These are phyloP conservation scores for Scutellaria galericulata DNA, from an alignment of 257 asterid species.

Conservation along the genomic window DNA sequence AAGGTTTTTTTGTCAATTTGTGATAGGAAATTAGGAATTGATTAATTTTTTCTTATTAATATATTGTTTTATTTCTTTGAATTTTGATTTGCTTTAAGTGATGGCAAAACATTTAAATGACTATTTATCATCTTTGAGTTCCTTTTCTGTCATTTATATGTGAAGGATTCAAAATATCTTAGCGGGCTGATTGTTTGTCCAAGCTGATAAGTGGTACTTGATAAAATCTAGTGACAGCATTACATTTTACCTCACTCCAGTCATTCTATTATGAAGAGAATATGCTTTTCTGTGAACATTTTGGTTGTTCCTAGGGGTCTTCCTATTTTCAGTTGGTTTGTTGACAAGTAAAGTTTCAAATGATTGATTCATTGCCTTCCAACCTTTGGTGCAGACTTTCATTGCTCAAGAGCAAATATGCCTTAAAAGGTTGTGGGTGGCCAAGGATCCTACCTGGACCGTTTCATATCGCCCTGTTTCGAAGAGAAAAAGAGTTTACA, in stretches of 20 bases:
- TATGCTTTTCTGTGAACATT: slow-evolving; percentile 17
- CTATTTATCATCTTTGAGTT: not conserved
- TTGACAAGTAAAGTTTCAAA: slow-evolving; percentile 6
- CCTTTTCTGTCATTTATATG: not conserved
- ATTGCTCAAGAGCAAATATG: slow-evolving; percentile 94
- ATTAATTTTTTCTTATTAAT: not conserved
- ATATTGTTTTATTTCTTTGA: not conserved
- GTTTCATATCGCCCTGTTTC: slow-evolving; percentile 61
- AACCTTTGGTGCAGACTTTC: slow-evolving; percentile 67
- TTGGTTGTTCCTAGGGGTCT: not conserved
- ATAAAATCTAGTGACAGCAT: slow-evolving; percentile 15
- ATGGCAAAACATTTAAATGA: slow-evolving; percentile 12
- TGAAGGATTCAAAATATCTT: slow-evolving; percentile 1
- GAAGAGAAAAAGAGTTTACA: slow-evolving; percentile 61
- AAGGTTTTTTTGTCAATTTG: slow-evolving; percentile 19
- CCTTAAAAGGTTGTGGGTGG: slow-evolving; percentile 76
- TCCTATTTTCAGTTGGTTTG: slow-evolving; percentile 29
- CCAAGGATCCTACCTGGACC: slow-evolving; percentile 66
- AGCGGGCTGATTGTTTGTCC: slow-evolving; percentile 8
- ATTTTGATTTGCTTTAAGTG: slow-evolving; percentile 15
- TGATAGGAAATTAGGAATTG: not conserved
- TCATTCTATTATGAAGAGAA: slow-evolving; percentile 3
- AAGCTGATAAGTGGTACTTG: slow-evolving; percentile 1
- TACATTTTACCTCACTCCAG: slow-evolving; percentile 23
- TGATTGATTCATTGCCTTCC: slow-evolving; percentile 28